These are phyloP conservation scores for Hypoxylon lenormandii DNA, from an alignment of 495 filamentous ascomycete species.

Conservation along the genomic window DNA sequence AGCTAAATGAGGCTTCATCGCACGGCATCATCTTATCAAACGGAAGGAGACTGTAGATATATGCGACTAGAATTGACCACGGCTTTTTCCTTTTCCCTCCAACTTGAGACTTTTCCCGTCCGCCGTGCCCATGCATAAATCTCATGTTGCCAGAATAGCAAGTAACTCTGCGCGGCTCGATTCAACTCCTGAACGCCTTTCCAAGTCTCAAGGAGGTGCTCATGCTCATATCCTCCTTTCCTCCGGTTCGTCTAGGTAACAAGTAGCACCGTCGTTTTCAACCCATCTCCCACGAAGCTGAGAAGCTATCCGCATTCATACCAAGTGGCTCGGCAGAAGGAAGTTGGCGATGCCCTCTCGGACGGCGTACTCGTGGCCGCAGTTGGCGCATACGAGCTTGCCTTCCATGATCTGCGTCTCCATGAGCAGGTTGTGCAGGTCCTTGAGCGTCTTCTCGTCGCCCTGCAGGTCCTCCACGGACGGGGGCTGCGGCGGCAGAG, in stretches of 20 bases:
- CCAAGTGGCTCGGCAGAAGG: slow-evolving; percentile 89
- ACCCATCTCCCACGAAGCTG: not conserved
- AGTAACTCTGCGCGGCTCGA: not conserved
- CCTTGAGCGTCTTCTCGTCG: slow-evolving; percentile 74
- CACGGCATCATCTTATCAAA: slow-evolving; percentile 27
- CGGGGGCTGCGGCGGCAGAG: slow-evolving; percentile 71
- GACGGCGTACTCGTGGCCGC: slow-evolving; percentile 90
- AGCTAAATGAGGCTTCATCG: slow-evolving; percentile 34
- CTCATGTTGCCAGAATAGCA: not conserved
- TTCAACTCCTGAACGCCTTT: slow-evolving; percentile 39
- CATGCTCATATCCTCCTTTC: not conserved
- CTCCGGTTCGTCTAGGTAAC: not conserved
- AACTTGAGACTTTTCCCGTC: not conserved
- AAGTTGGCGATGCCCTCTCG: slow-evolving; percentile 97
- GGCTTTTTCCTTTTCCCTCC: slow-evolving; percentile 13
- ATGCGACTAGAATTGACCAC: slow-evolving; percentile 40
- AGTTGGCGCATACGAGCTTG: slow-evolving; percentile 88
- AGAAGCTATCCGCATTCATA: slow-evolving; percentile 54
- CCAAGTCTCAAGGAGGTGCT: not conserved
- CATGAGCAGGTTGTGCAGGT: slow-evolving; percentile 83
- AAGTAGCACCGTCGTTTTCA: too few species aligned
- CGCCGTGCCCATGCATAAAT: not conserved
- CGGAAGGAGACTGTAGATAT: slow-evolving; percentile 45
- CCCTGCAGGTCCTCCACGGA: slow-evolving; percentile 69
- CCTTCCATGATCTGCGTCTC: slow-evolving; percentile 91